Conservation (phyloP, 257 asterid species). For the Gentiana macrophylla region DNA sequence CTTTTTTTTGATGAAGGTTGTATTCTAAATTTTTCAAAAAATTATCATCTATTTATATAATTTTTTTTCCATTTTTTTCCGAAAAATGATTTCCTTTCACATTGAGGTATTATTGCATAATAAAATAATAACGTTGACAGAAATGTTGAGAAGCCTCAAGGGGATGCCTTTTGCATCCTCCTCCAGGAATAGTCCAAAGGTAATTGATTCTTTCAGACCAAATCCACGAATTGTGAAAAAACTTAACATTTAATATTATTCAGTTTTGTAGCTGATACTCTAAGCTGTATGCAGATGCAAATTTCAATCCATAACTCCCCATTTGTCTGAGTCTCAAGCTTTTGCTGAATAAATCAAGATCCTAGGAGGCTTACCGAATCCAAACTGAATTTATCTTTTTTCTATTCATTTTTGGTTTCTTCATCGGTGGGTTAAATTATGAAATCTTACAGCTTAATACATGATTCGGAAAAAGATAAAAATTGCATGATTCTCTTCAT, state of each 20-base stretch:
- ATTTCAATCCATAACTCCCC: not conserved
- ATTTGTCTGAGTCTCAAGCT: conserved; percentile 4
- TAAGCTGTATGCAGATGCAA: conserved; percentile 13
- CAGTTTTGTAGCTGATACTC: conserved; percentile 9
- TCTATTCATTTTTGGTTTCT: not conserved
- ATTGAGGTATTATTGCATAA: too few species aligned
- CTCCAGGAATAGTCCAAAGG: too few species aligned
- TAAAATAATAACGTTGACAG: not conserved
- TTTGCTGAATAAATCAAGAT: conserved; percentile 14
- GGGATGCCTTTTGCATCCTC: conserved; percentile 3
- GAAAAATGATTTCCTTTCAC: not conserved
- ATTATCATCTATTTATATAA: too few species aligned
- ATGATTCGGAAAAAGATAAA: too few species aligned
- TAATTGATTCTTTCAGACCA: too few species aligned
- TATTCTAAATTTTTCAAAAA: not conserved
- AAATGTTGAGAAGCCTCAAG: conserved; percentile 5
- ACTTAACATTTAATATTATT: not conserved
- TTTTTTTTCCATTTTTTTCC: too few species aligned
- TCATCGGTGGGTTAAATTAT: conserved; percentile 8
- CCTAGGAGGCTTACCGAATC: conserved; percentile 3
- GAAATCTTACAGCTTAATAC: too few species aligned
- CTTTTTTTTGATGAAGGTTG: not conserved
- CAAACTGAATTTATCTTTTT: conserved; percentile 3
- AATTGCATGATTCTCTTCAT: not conserved
- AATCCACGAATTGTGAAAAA: too few species aligned